A percentile compares a stretch with the other conserved stretches of the same genome.
Evolutionary conservation across 2,329 filamentous ascomycete genomes (phyloP).

Genomic region (Didymella sp.): DNA sequence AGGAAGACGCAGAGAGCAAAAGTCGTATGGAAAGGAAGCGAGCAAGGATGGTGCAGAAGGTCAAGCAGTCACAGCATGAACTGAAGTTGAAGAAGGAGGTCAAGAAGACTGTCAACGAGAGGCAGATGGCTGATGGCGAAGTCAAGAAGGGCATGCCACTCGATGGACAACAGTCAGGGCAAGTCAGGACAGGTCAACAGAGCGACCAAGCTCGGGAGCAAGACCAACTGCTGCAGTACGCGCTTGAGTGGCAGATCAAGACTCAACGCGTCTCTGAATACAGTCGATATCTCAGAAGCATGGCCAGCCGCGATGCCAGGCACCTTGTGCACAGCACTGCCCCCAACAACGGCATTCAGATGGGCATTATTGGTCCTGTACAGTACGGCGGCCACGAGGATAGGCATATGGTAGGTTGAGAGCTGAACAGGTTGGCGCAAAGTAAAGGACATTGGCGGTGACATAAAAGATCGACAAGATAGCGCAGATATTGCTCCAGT

Average conservation of each 20-base stretch:
- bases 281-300: constrained; percentile 26
- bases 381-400: background rate
- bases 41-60: constrained; percentile 12
- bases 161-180: background rate
- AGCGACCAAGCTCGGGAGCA: background rate
- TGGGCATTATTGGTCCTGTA: background rate
- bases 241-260: constrained; percentile 30
- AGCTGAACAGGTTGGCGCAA: background rate
- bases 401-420: background rate
- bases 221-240: constrained; percentile 6
- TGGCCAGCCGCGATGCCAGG: constrained; percentile 22
- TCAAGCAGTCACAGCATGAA: constrained; percentile 2
- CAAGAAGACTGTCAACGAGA: constrained; percentile 6
- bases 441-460: background rate
- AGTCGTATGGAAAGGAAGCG: constrained; percentile 15
- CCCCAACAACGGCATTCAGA: constrained; percentile 1
- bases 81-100: constrained; percentile 5
- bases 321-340: constrained; percentile 13
- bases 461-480: background rate
- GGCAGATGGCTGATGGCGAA: constrained; percentile 1
- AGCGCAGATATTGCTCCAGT: background rate
- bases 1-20: constrained; percentile 20
- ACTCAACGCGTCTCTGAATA: constrained; percentile 32
- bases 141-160: background rate
- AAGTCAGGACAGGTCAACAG: background rate